Conservation (phyloP, 164 flowering plant genomes). For the grape (Vitis vinifera) region ASM3070453v1 NC_081808.1:3753501-3754000, state of each 20-base stretch:
- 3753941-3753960: constrained; percentile 66
- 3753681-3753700: constrained; percentile 86
- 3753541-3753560: constrained; percentile 55
- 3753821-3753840: constrained; percentile 61
- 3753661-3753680: constrained; percentile 71
- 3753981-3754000: constrained; percentile 94
- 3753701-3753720: constrained; percentile 90
- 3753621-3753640: constrained; percentile 72
- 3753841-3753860: constrained; percentile 95
- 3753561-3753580: constrained; percentile 58
- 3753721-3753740: constrained; percentile 27
- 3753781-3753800: background rate
- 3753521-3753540: background rate
- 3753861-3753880: constrained; percentile 93
- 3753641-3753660: constrained; percentile 94
- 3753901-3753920: constrained; percentile 92
- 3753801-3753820: background rate
- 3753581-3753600: constrained; percentile 90
- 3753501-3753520: no score
- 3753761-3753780: background rate
- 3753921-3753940: constrained; percentile 86
- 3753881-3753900: constrained; percentile 90
- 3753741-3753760: constrained; percentile 6
- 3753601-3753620: constrained; percentile 47
- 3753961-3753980: constrained; percentile 77